These are phyloP conservation scores for Curvularia sp. DNA, from an alignment of 2,329 filamentous ascomycete genomes.

Conservation along the genomic window DNA sequence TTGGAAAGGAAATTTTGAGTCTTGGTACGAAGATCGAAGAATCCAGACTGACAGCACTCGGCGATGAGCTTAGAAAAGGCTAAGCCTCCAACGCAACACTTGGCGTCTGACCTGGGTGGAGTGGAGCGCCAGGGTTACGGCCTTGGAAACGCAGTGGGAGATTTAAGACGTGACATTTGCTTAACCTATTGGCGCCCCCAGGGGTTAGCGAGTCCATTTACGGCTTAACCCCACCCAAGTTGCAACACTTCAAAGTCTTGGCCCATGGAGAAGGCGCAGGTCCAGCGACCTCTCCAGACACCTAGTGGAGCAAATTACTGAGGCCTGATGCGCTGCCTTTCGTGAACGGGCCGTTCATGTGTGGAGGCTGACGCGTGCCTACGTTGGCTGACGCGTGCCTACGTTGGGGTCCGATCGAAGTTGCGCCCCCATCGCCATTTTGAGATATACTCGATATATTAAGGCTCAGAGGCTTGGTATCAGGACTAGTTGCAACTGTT, in stretches of 20 bases:
- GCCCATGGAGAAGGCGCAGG: conserved; percentile 18
- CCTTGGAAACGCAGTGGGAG: conserved; percentile 18
- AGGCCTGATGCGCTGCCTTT: conserved; percentile 23
- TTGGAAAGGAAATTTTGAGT: conserved; percentile 25
- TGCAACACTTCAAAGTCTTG: conserved; percentile 40
- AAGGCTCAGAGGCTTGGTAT: not conserved
- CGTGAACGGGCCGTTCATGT: conserved; percentile 26
- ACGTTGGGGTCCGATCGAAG: conserved; percentile 16
- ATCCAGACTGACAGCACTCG: conserved; percentile 24
- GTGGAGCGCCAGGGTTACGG: conserved; percentile 15
- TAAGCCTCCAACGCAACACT: conserved; percentile 44
- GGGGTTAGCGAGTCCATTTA: conserved; percentile 23
- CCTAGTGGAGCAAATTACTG: conserved; percentile 14
- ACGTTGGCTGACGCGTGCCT: conserved; percentile 28
- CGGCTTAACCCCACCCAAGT: conserved; percentile 35
- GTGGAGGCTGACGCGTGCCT: conserved; percentile 29
- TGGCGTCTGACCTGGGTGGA: conserved; percentile 33
- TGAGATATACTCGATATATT: not conserved
- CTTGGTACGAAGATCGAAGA: conserved; percentile 25
- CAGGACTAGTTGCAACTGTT: not conserved
- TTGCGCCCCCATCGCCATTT: not conserved
- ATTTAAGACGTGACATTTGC: conserved; percentile 29
- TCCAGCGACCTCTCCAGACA: conserved; percentile 11
- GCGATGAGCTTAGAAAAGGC: conserved; percentile 37
- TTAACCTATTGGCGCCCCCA: conserved; percentile 28